Percentiles rank a stretch among this genome's conserved stretches.
These are phyloP conservation scores for Acer negundo DNA, from an alignment of 345 rosid species.

Conservation along the genomic window DNA sequence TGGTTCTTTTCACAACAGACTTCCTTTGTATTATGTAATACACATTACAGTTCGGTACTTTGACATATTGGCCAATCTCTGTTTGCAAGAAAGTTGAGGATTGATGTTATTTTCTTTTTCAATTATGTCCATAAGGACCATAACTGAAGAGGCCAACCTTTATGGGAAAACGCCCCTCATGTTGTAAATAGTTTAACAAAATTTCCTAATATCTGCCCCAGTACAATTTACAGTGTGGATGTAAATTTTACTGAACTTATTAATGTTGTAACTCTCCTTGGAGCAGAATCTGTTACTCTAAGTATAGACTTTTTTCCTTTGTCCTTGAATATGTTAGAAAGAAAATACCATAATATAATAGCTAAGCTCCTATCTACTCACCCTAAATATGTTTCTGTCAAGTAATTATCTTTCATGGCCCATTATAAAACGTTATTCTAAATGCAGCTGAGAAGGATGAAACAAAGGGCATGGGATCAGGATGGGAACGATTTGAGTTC, in stretches of 20 bases:
- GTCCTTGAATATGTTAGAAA: not conserved
- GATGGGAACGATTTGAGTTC: conserved; percentile 91
- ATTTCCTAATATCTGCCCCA: not conserved
- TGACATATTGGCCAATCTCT: not conserved
- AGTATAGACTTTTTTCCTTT: not conserved
- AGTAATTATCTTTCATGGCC: not conserved
- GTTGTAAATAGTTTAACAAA: not conserved
- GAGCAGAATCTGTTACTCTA: not conserved
- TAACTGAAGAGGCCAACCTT: not conserved
- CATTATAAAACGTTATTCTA: not conserved
- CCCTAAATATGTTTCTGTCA: not conserved
- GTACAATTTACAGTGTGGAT: too few species aligned
- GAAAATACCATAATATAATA: not conserved
- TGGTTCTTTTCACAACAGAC: not conserved
- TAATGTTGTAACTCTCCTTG: not conserved
- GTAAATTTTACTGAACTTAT: not conserved
- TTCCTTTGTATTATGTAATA: not conserved
- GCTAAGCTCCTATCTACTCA: not conserved
- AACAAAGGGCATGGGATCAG: conserved; percentile 61
- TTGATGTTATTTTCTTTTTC: not conserved
- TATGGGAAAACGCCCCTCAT: not conserved
- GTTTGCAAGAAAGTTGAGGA: conserved; percentile 3
- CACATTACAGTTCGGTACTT: not conserved
- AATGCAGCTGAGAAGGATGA: conserved; percentile 81
- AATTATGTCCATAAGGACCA: too few species aligned